Base-by-base conservation (phyloP, 768 basidiomycete species). In the Coprinellus micaceus region DNA sequence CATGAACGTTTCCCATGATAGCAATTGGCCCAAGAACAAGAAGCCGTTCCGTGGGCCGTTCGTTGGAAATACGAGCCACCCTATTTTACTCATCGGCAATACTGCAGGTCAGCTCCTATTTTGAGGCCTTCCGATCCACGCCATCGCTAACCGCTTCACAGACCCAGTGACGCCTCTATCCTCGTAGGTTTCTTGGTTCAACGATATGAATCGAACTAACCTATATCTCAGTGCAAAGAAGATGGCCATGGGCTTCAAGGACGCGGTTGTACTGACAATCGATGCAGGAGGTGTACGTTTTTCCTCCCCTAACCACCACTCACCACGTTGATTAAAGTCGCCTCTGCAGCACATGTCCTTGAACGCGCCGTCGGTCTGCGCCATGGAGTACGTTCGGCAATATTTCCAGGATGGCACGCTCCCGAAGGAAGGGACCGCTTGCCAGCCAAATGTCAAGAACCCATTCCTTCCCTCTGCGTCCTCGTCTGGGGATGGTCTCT, bases 41-140 rank as follows among this genome's bases (percentile, higher is more conserved):
- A 54, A 58, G 26, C 25, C 33, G 4, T 59, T 57, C 44, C 39
- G 54, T 71, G 75, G 75, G 43, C 71, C 73, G 11, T 69, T 75
- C 49, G 51, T 57, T 11, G 71, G 58, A 9, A 74, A 73, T 44
- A 76, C 74, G 15, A 75, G 73, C 55, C 61, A 67, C 56, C 75
- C 75, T 1, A 58, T 77, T 10, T 64, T 77, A 0, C 49, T 76
- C 19, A 67, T 77, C 39, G 74, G 74, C 0, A 77, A 76, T 56
- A 74, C 73, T 11, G 71, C 69, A 40, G 73, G 72, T 72, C 17
- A 61, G 30, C 13, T 10, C n/a, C 41, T 17, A 22, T 43, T 19
- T 43, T n/a, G n/a, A n/a, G n/a, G n/a, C n/a, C 41, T 43, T 5
- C 15, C 22, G 41, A 7, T 7, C 7, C 22, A 24, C 15, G 37